phyloP scores from a whole-genome alignment of 1,284 basidiomycete species.

The Tilletiopsis washingtonensis region DNA sequence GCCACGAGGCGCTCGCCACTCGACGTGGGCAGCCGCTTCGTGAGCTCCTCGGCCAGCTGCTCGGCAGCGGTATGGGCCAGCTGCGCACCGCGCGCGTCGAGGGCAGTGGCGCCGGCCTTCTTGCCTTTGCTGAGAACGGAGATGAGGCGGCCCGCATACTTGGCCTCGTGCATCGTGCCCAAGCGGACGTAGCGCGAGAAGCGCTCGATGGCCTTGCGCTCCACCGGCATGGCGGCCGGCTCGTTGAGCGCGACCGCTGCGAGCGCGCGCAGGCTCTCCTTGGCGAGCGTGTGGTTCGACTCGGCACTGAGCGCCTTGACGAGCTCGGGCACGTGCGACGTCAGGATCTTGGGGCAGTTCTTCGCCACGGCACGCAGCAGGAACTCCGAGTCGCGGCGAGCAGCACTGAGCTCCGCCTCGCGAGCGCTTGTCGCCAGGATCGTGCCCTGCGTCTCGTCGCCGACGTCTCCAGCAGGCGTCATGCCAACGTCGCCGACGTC shows the following conservation, averaged over 20 bases:
- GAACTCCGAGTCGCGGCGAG: conserved; percentile 2
- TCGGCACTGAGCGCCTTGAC: conserved; percentile 60
- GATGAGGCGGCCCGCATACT: conserved; percentile 75
- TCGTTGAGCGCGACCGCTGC: conserved; percentile 16
- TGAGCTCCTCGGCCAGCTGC: conserved; percentile 54
- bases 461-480: not conserved
- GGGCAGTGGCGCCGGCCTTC: not conserved
- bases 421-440: not conserved
- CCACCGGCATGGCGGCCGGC: conserved; percentile 12
- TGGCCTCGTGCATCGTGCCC: conserved; percentile 64
- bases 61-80: conserved; percentile 16
- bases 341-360: conserved; percentile 65
- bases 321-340: conserved; percentile 66
- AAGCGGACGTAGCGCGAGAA: conserved; percentile 59
- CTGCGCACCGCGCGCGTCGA: conserved; percentile 12
- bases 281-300: conserved; percentile 57
- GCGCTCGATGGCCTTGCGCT: conserved; percentile 56
- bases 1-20: conserved; percentile 58
- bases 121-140: conserved; percentile 48
- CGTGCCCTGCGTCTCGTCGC: not conserved
- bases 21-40: conserved; percentile 54
- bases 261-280: conserved; percentile 50
- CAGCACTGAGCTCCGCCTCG: not conserved
- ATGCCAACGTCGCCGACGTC: not conserved
- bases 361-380: conserved; percentile 60